A percentile compares a stretch with the other conserved stretches of the same genome.
Conservation (phyloP, 176 grass and related monocot genomes). For the Tillandsia fasciculata region DNA sequence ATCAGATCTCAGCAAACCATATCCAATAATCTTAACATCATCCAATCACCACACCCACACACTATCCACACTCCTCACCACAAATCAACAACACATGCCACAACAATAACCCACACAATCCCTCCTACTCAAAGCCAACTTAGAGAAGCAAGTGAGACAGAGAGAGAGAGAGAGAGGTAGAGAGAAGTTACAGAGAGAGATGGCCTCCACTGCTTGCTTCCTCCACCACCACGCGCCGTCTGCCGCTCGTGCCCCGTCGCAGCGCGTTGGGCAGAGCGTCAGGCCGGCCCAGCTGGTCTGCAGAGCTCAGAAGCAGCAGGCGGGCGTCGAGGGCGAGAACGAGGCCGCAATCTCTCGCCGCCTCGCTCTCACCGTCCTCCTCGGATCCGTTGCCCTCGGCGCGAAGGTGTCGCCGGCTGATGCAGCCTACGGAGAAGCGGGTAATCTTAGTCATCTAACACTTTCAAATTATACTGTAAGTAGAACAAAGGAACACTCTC, state of each 20-base stretch:
- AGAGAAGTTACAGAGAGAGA: conserved; percentile 7
- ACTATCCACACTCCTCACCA: conserved; percentile 20
- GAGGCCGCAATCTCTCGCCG: conserved; percentile 41
- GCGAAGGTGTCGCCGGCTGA: conserved; percentile 63
- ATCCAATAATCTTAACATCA: conserved; percentile 61
- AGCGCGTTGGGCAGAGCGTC: conserved; percentile 10
- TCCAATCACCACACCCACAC: conserved; percentile 23
- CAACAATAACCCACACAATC: conserved; percentile 7
- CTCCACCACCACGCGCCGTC: conserved; percentile 47
- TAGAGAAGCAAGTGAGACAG: too few species aligned
- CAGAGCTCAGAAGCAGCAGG: conserved; percentile 57
- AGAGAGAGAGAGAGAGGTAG: not conserved
- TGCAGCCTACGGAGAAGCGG: conserved; percentile 86
- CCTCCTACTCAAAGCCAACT: conserved; percentile 25
- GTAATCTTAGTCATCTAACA: conserved; percentile 12
- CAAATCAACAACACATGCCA: not conserved
- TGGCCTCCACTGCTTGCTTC: conserved; percentile 90
- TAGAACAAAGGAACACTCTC: too few species aligned
- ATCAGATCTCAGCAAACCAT: conserved; percentile 36
- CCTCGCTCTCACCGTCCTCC: conserved; percentile 51
- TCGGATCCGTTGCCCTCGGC: conserved; percentile 41
- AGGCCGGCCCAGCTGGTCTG: conserved; percentile 43
- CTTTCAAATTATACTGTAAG: not conserved
- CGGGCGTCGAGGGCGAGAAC: not conserved
- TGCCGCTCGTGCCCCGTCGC: conserved; percentile 27